A percentile compares a stretch with the other conserved stretches of the same genome.
Evolutionary conservation across 306 rosid species (phyloP).

Genomic region (Quercus parvula): DNA sequence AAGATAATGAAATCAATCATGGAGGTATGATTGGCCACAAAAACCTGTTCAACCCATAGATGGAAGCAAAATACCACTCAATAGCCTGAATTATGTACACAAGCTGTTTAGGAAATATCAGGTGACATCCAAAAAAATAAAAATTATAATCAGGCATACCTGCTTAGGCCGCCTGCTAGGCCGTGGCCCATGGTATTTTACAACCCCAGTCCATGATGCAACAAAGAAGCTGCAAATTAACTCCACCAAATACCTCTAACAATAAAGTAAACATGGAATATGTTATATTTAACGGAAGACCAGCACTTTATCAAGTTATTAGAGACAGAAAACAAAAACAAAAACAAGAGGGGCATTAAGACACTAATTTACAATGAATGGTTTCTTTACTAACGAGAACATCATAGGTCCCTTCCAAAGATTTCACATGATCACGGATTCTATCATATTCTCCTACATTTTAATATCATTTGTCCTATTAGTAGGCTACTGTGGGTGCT

Average conservation of each 20-base stretch:
- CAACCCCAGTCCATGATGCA: conserved; percentile 99
- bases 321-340: no score
- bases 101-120: conserved; percentile 3
- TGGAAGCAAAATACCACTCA: conserved; percentile 10
- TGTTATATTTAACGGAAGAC: neutral
- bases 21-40: conserved; percentile 94
- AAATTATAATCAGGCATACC: conserved; percentile 33
- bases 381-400: neutral
- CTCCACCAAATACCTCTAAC: conserved; percentile 89
- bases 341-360: no score
- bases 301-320: neutral
- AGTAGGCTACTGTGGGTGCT: neutral
- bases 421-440: neutral
- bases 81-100: conserved; percentile 7
- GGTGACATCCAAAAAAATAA: neutral
- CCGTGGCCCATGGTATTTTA: conserved; percentile 95
- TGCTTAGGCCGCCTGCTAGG: conserved; percentile 92
- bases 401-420: neutral
- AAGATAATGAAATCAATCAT: conserved; percentile 96
- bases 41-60: conserved; percentile 59
- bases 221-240: conserved; percentile 95
- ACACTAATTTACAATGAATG: neutral
- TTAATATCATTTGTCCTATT: neutral
- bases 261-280: conserved; percentile 7
- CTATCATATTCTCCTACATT: neutral